Conservation (phyloP, 192 early-diverging fungal species). For the Umbelopsis ramanniana region DNA sequence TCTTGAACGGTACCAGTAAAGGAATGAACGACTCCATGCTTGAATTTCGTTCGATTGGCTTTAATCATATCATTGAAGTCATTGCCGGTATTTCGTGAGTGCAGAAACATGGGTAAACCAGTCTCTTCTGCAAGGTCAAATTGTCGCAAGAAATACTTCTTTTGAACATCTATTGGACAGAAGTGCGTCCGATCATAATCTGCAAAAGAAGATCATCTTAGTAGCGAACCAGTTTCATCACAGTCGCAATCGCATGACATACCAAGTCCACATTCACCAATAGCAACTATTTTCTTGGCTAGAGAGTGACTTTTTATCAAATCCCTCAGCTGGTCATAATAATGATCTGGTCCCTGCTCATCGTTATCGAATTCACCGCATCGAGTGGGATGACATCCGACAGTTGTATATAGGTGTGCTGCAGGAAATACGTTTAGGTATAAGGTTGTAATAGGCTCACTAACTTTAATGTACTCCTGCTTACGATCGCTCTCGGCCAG, state of each 20-base stretch:
- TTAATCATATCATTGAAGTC: conserved; percentile 74
- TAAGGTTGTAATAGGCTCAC: background rate
- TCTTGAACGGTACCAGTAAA: conserved; percentile 81
- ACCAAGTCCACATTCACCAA: conserved; percentile 93
- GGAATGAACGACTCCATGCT: conserved; percentile 86
- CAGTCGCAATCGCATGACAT: conserved; percentile 6
- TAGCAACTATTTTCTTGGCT: conserved; percentile 74
- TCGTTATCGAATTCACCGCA: conserved; percentile 70
- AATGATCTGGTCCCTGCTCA: conserved; percentile 62
- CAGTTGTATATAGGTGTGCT: conserved; percentile 62
- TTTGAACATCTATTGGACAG: conserved; percentile 75
- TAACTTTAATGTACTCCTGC: background rate
- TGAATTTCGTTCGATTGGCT: conserved; percentile 63
- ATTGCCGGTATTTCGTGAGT: conserved; percentile 80
- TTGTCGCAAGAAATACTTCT: conserved; percentile 79
- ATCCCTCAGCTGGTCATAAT: conserved; percentile 57
- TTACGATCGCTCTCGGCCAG: conserved; percentile 58
- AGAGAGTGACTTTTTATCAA: conserved; percentile 44
- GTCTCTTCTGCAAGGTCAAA: conserved; percentile 77
- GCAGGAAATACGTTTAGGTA: background rate
- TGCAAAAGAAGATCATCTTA: conserved; percentile 19
- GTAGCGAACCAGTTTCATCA: background rate
- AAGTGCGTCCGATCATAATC: conserved; percentile 95
- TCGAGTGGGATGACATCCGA: conserved; percentile 87
- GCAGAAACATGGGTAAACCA: conserved; percentile 90